Conservation (phyloP, 768 basidiomycete species). For the Ephemerocybe angulata region DNA sequence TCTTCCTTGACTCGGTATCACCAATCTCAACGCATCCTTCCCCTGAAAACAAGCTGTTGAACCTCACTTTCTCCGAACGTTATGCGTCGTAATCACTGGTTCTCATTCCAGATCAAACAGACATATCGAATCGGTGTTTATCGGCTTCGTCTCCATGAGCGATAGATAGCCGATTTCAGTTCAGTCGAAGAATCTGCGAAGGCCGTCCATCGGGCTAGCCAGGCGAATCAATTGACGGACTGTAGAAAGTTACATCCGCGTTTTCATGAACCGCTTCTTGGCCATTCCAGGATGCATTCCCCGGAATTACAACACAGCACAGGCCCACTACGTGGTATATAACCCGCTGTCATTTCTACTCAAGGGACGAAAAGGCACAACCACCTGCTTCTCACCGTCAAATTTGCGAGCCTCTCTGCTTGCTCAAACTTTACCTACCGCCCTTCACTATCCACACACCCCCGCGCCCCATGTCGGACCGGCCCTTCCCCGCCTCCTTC, state of each 20-base stretch:
- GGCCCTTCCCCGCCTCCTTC: constrained; percentile 31
- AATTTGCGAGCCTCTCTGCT: constrained; percentile 2
- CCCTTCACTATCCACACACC: background rate
- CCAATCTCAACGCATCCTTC: background rate
- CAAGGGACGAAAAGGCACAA: constrained; percentile 8
- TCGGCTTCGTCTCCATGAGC: background rate
- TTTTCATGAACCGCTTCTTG: constrained; percentile 11
- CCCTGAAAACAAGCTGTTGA: too few relatives aligned
- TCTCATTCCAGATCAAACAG: too few relatives aligned
- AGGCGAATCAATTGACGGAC: constrained; percentile 12
- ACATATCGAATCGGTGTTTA: too few relatives aligned
- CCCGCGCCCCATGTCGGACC: background rate
- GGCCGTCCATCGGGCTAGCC: constrained; percentile 5
- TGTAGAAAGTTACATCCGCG: constrained; percentile 13
- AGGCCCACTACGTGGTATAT: constrained; percentile 1
- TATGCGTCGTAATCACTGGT: too few relatives aligned
- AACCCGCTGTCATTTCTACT: constrained; percentile 4
- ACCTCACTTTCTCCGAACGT: background rate
- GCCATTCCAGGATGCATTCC: constrained; percentile 1
- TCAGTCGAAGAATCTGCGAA: constrained; percentile 2
- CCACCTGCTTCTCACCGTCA: constrained; percentile 6
- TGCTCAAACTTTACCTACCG: background rate
- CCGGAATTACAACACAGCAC: background rate
- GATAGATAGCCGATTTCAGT: background rate
- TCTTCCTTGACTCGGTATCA: background rate